A percentile compares a stretch with the other conserved stretches of the same genome.
Conservation (phyloP, 352 stramenopile species). For the Chrysophaeum taylorii region DNA sequence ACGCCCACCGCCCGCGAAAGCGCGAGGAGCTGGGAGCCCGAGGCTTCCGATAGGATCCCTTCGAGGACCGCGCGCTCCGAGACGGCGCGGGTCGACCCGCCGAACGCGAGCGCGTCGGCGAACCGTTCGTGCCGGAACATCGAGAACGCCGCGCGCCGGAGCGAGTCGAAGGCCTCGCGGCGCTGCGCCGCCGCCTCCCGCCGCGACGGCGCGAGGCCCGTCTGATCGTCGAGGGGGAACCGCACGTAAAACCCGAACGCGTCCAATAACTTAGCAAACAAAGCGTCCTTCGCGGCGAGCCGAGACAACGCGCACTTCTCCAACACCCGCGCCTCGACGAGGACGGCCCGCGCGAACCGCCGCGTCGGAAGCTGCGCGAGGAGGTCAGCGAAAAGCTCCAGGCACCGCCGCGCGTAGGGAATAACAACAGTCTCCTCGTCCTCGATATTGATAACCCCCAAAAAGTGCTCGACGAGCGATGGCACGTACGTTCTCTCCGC, state of each 20-base stretch:
- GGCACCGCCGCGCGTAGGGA: constrained; percentile 47
- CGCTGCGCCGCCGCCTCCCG: constrained; percentile 45
- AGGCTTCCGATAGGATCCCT: constrained; percentile 49
- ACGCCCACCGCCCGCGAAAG: too few relatives aligned
- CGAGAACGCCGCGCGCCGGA: constrained; percentile 45
- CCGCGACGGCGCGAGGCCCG: constrained; percentile 45
- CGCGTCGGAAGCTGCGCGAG: constrained; percentile 72
- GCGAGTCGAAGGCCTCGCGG: constrained; percentile 44
- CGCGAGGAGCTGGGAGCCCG: too few relatives aligned
- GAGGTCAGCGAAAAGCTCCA: constrained; percentile 68
- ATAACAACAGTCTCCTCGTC: background rate
- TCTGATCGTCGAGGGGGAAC: constrained; percentile 71
- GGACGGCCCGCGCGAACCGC: constrained; percentile 58
- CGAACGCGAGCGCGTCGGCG: background rate
- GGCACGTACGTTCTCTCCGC: background rate
- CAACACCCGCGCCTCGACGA: constrained; percentile 45
- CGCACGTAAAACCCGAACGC: constrained; percentile 52
- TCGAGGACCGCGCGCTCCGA: constrained; percentile 35
- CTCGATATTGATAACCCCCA: background rate
- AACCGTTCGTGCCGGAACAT: background rate
- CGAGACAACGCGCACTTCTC: constrained; percentile 23
- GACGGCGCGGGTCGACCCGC: background rate
- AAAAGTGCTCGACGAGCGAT: background rate
- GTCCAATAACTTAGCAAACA: too few relatives aligned
- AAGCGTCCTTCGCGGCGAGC: constrained; percentile 18